A percentile compares a stretch with the other conserved stretches of the same genome.
Evolutionary conservation across 1,284 basidiomycete species (phyloP).

Genomic region (Mycosarcoma maydis): DNA sequence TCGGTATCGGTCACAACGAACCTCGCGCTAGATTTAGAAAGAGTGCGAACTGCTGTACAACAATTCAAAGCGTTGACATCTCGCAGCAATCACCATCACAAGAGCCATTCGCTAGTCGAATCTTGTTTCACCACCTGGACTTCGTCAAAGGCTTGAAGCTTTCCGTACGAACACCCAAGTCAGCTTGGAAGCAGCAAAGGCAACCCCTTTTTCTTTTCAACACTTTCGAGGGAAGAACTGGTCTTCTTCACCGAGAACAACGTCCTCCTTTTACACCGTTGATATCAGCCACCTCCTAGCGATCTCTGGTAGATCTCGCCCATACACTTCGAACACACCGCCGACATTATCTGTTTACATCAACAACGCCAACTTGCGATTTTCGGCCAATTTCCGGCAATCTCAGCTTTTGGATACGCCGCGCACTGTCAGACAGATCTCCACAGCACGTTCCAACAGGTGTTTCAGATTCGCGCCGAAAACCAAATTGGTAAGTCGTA

Average conservation of each 20-base stretch:
- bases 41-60: too few species aligned
- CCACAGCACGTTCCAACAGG: slow-evolving; percentile 14
- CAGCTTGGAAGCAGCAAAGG: slow-evolving; percentile 1
- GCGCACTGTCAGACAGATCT: slow-evolving; percentile 27
- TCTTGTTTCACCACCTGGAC: too few species aligned
- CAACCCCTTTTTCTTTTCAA: neutral
- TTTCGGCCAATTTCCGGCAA: neutral
- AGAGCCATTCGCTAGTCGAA: slow-evolving; percentile 10
- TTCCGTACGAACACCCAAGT: neutral
- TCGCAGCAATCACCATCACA: neutral
- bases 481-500: slow-evolving; percentile 15
- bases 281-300: neutral
- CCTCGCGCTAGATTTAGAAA: too few species aligned
- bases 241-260: slow-evolving; percentile 7
- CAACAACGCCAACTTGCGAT: neutral
- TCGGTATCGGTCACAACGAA: too few species aligned
- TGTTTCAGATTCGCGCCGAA: slow-evolving; percentile 14
- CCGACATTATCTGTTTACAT: too few species aligned
- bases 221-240: slow-evolving; percentile 6
- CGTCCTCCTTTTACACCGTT: neutral
- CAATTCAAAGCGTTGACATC: too few species aligned
- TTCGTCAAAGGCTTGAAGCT: neutral
- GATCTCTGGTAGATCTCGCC: slow-evolving; percentile 24
- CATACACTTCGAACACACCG: too few species aligned
- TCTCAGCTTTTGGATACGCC: neutral